Evolutionary conservation across 2,329 filamentous ascomycete genomes (phyloP), one percentile per base, ranked within the genome.

Genomic region (Aspergillus tubingensis): DNA sequence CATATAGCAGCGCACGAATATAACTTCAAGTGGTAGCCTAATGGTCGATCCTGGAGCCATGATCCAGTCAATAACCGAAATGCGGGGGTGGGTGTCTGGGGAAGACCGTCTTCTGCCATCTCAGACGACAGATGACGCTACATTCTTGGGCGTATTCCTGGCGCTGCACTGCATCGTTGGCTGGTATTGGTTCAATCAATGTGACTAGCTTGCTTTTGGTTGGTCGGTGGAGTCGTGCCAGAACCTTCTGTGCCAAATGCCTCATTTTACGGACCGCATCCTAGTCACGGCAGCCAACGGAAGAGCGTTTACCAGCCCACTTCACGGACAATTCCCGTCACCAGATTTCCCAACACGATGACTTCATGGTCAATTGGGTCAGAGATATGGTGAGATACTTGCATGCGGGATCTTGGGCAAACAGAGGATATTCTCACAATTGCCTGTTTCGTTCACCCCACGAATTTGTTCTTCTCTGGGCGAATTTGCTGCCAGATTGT

Each of bases 11-110:
- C 2, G 23, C 17, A 15, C 6, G 19, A 30, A 41, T 25, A 47
- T 36, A 8, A 7, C 25, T 27, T 17, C 21, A n/a, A 21, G 4
- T 19, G 30, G 30, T 27, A 48, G 52, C 44, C 60, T 57, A 59
- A 59, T 61, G 50, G 55, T 32, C 52, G 41, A 47, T 49, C 50
- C n/a, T 39, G 39, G n/a, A 49, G 23, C 49, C 36, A 43, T 44
- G 21, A 23, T 23, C 41, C 41, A 44, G 41, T 59, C 60, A 60
- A 62, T 54, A 60, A 44, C 60, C 60, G 60, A 57, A 57, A 51
- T 62, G 54, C 54, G 60, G 58, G 56, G 57, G 49, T 21, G 36
- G 27, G 27, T n/a, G 50, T 52, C 50, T 21, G 50, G 50, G 50
- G 50, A 39, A 52, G 30, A 52, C 30, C 21, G 50, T 3, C 32